Conservation (phyloP, 371 early-diverging fungal genomes). For the Blakeslea trispora region DNA sequence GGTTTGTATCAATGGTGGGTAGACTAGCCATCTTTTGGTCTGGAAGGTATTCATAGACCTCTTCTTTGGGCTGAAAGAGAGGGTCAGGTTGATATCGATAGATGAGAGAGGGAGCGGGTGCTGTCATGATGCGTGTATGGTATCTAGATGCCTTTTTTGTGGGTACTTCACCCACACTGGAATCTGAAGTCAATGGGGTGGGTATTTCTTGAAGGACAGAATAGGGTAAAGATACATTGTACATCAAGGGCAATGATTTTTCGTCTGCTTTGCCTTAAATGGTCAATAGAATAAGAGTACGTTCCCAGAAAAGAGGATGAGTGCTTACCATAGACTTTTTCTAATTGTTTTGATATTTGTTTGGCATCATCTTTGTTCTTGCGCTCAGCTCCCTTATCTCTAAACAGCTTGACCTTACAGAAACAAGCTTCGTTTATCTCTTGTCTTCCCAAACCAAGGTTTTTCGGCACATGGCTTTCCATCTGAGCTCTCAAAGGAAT, state of each 20-base stretch:
- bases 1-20: slow-evolving; percentile 14
- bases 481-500: slow-evolving; percentile 69
- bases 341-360: slow-evolving; percentile 61
- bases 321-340: slow-evolving; percentile 37
- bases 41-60: slow-evolving; percentile 11
- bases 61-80: not conserved
- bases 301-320: not conserved
- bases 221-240: slow-evolving; percentile 36
- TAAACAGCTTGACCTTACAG: slow-evolving; percentile 67
- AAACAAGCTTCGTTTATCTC: slow-evolving; percentile 48
- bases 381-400: slow-evolving; percentile 75
- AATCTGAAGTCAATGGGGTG: slow-evolving; percentile 11
- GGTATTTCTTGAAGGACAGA: slow-evolving; percentile 36
- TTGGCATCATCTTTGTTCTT: slow-evolving; percentile 72
- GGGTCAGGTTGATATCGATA: not conserved
- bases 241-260: slow-evolving; percentile 35
- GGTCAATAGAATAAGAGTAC: not conserved
- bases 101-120: slow-evolving; percentile 19
- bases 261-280: slow-evolving; percentile 22
- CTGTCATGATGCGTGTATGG: slow-evolving; percentile 35
- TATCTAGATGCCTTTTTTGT: slow-evolving; percentile 15
- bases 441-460: not conserved
- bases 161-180: slow-evolving; percentile 2
- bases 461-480: slow-evolving; percentile 35
- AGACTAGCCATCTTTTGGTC: slow-evolving; percentile 3